Evolutionary conservation across 1,284 basidiomycete genomes (phyloP).

Genomic region (Apiotrichum porosum): DNA sequence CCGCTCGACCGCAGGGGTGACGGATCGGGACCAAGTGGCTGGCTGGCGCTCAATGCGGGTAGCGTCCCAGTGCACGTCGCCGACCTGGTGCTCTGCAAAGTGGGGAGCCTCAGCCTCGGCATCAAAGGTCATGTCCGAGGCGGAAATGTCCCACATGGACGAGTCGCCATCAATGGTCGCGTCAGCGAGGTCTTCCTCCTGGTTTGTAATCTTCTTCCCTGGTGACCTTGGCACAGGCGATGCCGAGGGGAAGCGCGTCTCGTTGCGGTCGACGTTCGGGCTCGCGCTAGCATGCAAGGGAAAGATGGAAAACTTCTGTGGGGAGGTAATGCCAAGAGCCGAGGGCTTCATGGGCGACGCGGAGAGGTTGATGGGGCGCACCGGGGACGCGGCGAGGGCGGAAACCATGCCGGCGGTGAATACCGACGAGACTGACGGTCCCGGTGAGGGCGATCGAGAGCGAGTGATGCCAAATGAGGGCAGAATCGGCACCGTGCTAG

Average conservation of each 20-base stretch:
- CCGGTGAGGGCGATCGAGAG: too few relatives aligned
- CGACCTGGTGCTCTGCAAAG: conserved; percentile 5
- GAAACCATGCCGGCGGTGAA: too few relatives aligned
- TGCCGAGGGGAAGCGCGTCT: not conserved
- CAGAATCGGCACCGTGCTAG: too few relatives aligned
- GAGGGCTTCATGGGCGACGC: not conserved
- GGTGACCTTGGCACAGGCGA: too few relatives aligned
- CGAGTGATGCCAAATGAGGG: too few relatives aligned
- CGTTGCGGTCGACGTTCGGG: not conserved
- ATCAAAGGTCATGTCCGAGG: conserved; percentile 11
- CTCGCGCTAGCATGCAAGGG: too few relatives aligned
- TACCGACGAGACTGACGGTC: too few relatives aligned
- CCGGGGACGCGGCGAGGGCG: too few relatives aligned
- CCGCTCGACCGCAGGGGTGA: not conserved
- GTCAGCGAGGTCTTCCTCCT: conserved; percentile 3
- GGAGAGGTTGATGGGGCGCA: too few relatives aligned
- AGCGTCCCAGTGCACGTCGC: conserved; percentile 12
- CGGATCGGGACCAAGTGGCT: not conserved
- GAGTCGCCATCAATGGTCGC: conserved; percentile 18
- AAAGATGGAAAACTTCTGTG: too few relatives aligned
- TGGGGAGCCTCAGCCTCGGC: not conserved
- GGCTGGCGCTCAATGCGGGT: conserved; percentile 9
- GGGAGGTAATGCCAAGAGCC: not conserved
- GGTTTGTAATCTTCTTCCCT: too few relatives aligned
- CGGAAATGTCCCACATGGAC: conserved; percentile 19